Evolutionary conservation across 495 filamentous ascomycete species (phyloP).

Genomic region (Sordaria brevicollis): DNA sequence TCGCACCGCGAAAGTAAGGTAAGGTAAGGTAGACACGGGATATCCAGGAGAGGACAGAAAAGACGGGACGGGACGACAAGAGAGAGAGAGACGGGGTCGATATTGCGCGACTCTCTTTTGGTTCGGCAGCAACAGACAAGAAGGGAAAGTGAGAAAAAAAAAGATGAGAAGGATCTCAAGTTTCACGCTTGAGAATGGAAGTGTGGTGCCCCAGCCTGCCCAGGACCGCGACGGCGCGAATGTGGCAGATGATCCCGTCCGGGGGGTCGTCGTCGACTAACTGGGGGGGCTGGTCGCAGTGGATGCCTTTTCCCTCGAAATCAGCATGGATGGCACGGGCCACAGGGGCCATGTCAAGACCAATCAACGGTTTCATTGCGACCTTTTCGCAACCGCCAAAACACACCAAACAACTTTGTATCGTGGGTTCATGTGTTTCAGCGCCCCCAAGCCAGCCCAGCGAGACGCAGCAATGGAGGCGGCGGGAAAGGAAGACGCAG

Average conservation of each 20-base stretch:
- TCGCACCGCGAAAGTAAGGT: neutral
- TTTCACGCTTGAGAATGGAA: neutral
- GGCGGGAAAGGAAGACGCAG: too few species aligned
- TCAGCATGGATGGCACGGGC: neutral
- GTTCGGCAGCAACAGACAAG: neutral
- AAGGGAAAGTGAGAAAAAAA: neutral
- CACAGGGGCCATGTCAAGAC: neutral
- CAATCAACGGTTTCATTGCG: neutral
- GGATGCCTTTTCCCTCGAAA: neutral
- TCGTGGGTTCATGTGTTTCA: neutral
- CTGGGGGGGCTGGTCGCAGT: neutral
- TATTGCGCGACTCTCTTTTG: neutral
- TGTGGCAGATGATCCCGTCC: neutral
- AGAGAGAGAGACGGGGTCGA: neutral
- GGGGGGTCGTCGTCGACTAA: neutral
- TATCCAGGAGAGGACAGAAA: neutral
- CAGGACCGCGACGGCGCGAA: neutral
- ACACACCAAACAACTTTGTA: neutral
- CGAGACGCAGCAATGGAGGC: neutral
- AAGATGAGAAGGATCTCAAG: neutral
- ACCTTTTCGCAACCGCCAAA: neutral
- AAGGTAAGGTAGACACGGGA: neutral
- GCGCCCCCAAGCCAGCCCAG: neutral
- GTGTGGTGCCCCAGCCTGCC: too few species aligned
- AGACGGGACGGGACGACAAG: neutral